Evolutionary conservation across 768 basidiomycete species (phyloP), one percentile per base, ranked within the genome.

Genomic region (Lepiota venenata): DNA sequence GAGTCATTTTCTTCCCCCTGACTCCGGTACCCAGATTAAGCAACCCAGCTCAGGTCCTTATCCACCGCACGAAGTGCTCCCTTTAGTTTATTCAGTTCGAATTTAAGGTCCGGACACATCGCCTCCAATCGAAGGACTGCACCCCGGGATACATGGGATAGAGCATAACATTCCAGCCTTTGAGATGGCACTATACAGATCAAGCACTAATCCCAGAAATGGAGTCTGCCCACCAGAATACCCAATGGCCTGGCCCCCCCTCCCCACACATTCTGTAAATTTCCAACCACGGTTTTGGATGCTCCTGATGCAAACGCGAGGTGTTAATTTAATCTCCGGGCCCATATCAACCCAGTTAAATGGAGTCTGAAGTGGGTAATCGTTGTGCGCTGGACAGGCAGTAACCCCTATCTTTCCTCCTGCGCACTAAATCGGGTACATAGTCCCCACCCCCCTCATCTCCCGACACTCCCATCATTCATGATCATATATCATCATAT

Each of bases 321-420:
- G 53, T 20, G 29, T 47, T 41, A 22, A 47, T 12, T 29, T 54
- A 54, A 54, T 54, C 39, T 54, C 46, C 53, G n/a, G 53, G 29
- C 25, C 21, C 45, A 21, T 45, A 29, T 32, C 40, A 32, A 27
- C 14, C 40, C 41, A 51, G 40, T 14, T 41, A n/a, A 38, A 53
- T 40, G 36, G 40, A 25, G 45, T 47, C 38, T 21, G 53, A 39
- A 41, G 29, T 47, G 46, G 46, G n/a, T 35, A 47, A 7, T 44
- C 20, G 15, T 10, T 47, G 35, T 11, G 14, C 46, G n/a, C 16
- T 16, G 22, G 43, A 25, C 27, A 29, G n/a, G 25, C 12, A 14
- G 18, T 15, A n/a, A 14, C 39, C 46, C 45, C 46, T 47, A 21
- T 47, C n/a, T 18, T 35, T 32, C 38, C 29, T 27, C 38, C 18